These are phyloP conservation scores for Fragilaria crotonensis DNA, from an alignment of 108 stramenopile species.

Conservation along the genomic window DNA sequence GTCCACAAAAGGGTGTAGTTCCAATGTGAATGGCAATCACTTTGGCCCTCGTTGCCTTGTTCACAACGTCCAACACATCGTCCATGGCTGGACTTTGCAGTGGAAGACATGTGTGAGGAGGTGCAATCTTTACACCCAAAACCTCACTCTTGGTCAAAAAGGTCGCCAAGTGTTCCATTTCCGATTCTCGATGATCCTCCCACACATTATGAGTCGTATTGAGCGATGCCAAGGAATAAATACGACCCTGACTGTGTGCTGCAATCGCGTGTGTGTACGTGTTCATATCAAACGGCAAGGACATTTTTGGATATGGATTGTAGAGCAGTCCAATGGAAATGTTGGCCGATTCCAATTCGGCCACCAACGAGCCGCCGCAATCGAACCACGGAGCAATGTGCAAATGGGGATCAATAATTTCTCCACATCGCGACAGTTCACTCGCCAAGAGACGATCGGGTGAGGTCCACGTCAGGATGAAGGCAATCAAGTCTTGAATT, in stretches of 20 bases:
- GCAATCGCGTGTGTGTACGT: slow-evolving; percentile 8
- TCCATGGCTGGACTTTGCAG: slow-evolving; percentile 11
- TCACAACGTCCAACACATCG: slow-evolving; percentile 11
- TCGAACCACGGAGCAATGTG: slow-evolving; percentile 24
- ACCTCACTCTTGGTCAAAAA: slow-evolving; percentile 4
- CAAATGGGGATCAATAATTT: slow-evolving; percentile 28
- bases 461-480: background rate
- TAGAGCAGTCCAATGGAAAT: slow-evolving; percentile 21
- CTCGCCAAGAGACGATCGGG: background rate
- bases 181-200: slow-evolving; percentile 16
- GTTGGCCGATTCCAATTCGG: slow-evolving; percentile 10
- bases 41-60: background rate
- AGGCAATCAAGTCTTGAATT: too few species aligned
- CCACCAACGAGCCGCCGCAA: slow-evolving; percentile 7
- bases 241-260: slow-evolving; percentile 5
- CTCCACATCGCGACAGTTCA: slow-evolving; percentile 18
- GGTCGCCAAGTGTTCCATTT: slow-evolving; percentile 14
- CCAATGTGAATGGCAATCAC: slow-evolving; percentile 26
- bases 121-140: slow-evolving; percentile 25
- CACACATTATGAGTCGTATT: slow-evolving; percentile 25
- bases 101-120: slow-evolving; percentile 18
- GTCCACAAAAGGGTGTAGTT: slow-evolving; percentile 31
- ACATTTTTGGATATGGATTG: slow-evolving; percentile 16
- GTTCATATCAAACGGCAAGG: slow-evolving; percentile 20
- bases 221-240: slow-evolving; percentile 21